Percentiles rank a stretch among this genome's conserved stretches.
These are phyloP conservation scores for Puya raimondii DNA, from an alignment of 176 grass and related monocot species.

Conservation along the genomic window DNA sequence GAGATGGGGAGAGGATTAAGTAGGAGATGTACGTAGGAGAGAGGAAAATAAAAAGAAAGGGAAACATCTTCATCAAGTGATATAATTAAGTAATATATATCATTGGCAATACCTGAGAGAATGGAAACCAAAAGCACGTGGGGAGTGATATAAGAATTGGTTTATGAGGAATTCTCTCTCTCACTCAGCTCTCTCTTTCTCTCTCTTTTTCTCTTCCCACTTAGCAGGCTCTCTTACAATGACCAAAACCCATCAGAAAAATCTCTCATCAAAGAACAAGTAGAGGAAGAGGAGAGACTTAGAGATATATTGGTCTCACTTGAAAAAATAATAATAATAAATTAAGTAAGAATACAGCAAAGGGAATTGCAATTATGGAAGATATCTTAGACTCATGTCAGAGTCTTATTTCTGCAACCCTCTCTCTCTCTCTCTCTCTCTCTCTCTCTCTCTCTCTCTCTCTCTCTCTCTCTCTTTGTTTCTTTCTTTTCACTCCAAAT, in stretches of 20 bases:
- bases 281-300: no score
- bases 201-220: neutral
- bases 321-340: no score
- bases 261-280: neutral
- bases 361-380: slow-evolving; percentile 2
- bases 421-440: slow-evolving; percentile 59
- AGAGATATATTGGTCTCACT: no score
- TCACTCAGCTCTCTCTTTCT: no score
- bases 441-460: slow-evolving; percentile 53
- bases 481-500: slow-evolving; percentile 33
- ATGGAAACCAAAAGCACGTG: slow-evolving; percentile 7
- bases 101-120: slow-evolving; percentile 14
- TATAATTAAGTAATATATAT: slow-evolving; percentile 60
- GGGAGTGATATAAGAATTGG: slow-evolving; percentile 17
- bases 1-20: slow-evolving; percentile 43
- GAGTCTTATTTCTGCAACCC: slow-evolving; percentile 60
- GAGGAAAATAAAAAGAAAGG: slow-evolving; percentile 35
- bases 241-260: neutral
- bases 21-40: slow-evolving; percentile 32
- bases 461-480: slow-evolving; percentile 44
- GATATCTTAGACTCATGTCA: slow-evolving; percentile 57
- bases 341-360: no score
- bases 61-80: slow-evolving; percentile 94
- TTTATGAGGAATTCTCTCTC: neutral
- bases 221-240: neutral